These are phyloP conservation scores for Dactylellina haptotyla DNA, from an alignment of 2,329 filamentous ascomycete species.

Conservation along the genomic window DNA sequence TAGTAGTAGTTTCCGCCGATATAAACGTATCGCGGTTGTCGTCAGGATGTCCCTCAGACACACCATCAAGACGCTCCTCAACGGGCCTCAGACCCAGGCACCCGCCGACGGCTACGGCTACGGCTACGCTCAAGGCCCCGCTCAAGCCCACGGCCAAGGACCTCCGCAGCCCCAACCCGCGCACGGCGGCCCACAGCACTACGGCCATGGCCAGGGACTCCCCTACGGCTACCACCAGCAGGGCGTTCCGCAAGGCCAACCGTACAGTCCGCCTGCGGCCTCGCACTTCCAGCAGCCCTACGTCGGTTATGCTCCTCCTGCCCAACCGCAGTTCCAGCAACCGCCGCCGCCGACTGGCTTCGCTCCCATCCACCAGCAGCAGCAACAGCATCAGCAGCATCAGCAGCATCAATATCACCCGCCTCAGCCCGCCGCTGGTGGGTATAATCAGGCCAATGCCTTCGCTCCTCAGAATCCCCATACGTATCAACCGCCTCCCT, in stretches of 20 bases:
- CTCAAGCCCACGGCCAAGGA: background rate
- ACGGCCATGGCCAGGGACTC: background rate
- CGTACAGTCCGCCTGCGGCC: background rate
- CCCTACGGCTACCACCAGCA: background rate
- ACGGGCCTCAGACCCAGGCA: slow-evolving; percentile 39
- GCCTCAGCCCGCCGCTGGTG: background rate
- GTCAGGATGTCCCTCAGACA: slow-evolving; percentile 50
- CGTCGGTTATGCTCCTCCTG: background rate
- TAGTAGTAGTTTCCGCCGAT: too few relatives aligned
- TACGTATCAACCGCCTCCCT: background rate
- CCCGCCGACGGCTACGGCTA: background rate
- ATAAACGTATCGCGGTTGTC: too few relatives aligned
- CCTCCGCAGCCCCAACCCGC: background rate
- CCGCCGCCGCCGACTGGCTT: too few relatives aligned
- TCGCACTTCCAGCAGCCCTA: slow-evolving; percentile 2
- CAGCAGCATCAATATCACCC: background rate
- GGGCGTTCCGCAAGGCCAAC: background rate
- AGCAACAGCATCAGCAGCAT: background rate
- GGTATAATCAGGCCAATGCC: background rate
- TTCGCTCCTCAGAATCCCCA: background rate
- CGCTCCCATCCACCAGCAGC: background rate
- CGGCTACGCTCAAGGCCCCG: slow-evolving; percentile 6
- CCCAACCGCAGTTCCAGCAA: slow-evolving; percentile 1
- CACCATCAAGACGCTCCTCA: slow-evolving; percentile 39
- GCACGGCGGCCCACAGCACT: background rate